These are phyloP conservation scores for Helianthus tuberosus DNA, from an alignment of 129 eudicot species.

Conservation along the genomic window DNA sequence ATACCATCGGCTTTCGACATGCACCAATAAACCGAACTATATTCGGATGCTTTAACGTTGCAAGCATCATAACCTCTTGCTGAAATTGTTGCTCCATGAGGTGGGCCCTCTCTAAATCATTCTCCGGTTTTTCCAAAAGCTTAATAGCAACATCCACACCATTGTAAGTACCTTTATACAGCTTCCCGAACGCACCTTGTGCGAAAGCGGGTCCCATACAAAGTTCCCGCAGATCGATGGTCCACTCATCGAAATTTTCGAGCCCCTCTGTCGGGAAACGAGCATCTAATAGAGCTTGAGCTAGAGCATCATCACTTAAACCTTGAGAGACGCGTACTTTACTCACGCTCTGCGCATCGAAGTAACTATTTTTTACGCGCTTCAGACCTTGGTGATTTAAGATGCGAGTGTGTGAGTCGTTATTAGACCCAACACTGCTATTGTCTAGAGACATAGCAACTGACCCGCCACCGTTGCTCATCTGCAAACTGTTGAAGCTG, in stretches of 20 bases:
- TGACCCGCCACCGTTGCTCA: not conserved
- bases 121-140: slow-evolving; percentile 31
- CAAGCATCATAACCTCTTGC: slow-evolving; percentile 88
- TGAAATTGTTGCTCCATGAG: slow-evolving; percentile 91
- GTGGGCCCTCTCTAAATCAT: slow-evolving; percentile 44
- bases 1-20: slow-evolving; percentile 87
- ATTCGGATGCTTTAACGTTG: slow-evolving; percentile 69
- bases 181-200: slow-evolving; percentile 82
- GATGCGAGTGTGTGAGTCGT: slow-evolving; percentile 13
- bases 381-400: slow-evolving; percentile 10
- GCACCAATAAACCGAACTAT: slow-evolving; percentile 86
- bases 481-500: slow-evolving; percentile 9
- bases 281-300: slow-evolving; percentile 2
- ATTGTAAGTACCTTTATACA: slow-evolving; percentile 69
- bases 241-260: slow-evolving; percentile 19
- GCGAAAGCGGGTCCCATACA: slow-evolving; percentile 27
- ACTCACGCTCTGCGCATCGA: not conserved
- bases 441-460: slow-evolving; percentile 4
- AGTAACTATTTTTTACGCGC: not conserved
- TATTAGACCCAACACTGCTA: slow-evolving; percentile 14
- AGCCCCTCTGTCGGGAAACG: slow-evolving; percentile 15
- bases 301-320: slow-evolving; percentile 17
- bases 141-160: slow-evolving; percentile 78
- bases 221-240: slow-evolving; percentile 7
- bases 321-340: slow-evolving; percentile 10